These are phyloP conservation scores for Thalassiosira profunda DNA, from an alignment of 108 stramenopile genomes.

Conservation along the genomic window DNA sequence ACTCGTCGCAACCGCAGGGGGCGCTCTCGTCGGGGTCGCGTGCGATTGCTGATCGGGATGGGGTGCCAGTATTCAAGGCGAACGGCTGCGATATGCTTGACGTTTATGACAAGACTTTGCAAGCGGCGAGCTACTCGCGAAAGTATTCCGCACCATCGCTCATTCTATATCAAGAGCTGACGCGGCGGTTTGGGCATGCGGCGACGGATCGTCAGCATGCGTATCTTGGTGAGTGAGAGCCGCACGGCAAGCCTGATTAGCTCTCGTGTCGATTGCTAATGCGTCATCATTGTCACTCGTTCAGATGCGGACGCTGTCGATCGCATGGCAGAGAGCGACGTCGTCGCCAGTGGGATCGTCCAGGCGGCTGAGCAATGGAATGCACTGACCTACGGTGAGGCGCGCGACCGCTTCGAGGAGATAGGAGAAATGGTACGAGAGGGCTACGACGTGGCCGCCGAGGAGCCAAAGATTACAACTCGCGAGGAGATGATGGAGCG, in stretches of 20 bases:
- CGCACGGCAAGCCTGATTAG: no score
- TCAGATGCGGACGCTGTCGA: slow-evolving; percentile 40
- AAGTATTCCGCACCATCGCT: slow-evolving; percentile 63
- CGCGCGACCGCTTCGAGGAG: slow-evolving; percentile 57
- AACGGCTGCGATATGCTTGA: slow-evolving; percentile 74
- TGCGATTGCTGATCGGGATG: slow-evolving; percentile 17
- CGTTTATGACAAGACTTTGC: slow-evolving; percentile 72
- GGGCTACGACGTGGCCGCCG: slow-evolving; percentile 63
- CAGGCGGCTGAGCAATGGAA: slow-evolving; percentile 62
- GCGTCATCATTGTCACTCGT: no score
- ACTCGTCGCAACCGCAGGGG: slow-evolving; percentile 21
- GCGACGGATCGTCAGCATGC: slow-evolving; percentile 87
- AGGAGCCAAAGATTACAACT: slow-evolving; percentile 75
- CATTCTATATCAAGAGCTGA: slow-evolving; percentile 59
- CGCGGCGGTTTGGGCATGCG: slow-evolving; percentile 90
- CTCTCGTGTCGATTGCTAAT: no score
- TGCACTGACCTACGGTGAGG: slow-evolving; percentile 53
- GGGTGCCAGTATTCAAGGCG: slow-evolving; percentile 62
- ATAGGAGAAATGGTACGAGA: slow-evolving; percentile 43
- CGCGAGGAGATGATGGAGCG: slow-evolving; percentile 67
- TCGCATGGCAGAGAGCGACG: slow-evolving; percentile 49
- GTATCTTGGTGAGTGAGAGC: no score
- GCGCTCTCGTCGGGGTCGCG: background rate
- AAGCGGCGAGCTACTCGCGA: slow-evolving; percentile 65
- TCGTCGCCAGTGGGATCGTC: slow-evolving; percentile 51